phyloP scores from a whole-genome alignment of 2,329 filamentous ascomycete genomes.

The Alternaria arborescens region DNA sequence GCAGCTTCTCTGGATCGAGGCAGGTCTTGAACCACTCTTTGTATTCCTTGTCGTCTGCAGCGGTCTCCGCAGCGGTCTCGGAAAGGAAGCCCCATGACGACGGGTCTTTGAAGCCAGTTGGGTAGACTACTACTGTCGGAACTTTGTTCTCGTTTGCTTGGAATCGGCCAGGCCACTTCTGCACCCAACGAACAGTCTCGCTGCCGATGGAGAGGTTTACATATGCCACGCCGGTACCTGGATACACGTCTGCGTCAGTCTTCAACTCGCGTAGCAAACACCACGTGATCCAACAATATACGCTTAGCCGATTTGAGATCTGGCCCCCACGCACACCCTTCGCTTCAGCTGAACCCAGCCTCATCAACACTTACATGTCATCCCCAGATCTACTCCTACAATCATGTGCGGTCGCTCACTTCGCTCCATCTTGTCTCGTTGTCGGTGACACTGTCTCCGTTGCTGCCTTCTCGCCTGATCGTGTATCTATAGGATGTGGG shows the following conservation, averaged over 20 bases:
- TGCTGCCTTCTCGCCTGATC: constrained; percentile 6
- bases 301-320: constrained; percentile 7
- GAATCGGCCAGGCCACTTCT: constrained; percentile 64
- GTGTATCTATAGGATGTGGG: constrained; percentile 10
- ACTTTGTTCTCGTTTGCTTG: constrained; percentile 65
- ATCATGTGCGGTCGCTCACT: constrained; percentile 44
- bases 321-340: neutral
- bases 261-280: neutral
- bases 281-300: constrained; percentile 8
- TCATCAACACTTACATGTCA: constrained; percentile 47
- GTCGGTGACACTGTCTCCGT: constrained; percentile 1
- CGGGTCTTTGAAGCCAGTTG: constrained; percentile 45
- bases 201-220: constrained; percentile 48
- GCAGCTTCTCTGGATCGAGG: constrained; percentile 58
- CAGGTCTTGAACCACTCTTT: constrained; percentile 67
- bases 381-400: constrained; percentile 48
- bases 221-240: constrained; percentile 51
- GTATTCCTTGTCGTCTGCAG: constrained; percentile 55
- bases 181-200: constrained; percentile 44
- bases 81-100: constrained; percentile 65
- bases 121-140: constrained; percentile 62
- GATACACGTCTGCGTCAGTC: neutral
- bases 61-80: constrained; percentile 46
- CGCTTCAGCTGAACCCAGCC: neutral
- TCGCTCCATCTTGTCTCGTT: constrained; percentile 21